phyloP scores from a whole-genome alignment of 176 grass and related monocot genomes.

The Saccharum spontaneum region DNA sequence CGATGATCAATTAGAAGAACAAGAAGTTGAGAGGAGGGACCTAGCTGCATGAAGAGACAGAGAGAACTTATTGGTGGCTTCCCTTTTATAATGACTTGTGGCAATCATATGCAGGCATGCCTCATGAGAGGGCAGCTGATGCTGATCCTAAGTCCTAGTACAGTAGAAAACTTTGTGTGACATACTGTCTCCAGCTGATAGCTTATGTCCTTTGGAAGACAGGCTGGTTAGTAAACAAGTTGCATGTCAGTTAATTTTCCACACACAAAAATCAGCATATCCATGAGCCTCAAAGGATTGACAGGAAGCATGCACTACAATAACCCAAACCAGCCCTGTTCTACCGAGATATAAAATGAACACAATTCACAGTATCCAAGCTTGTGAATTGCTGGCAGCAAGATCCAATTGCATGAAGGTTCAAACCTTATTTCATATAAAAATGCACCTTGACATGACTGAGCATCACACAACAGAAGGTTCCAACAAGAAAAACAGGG shows the following conservation, averaged over 20 bases:
- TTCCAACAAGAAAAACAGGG: not conserved
- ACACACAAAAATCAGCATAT: not conserved
- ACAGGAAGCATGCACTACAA: not conserved
- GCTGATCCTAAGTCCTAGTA: conserved; percentile 16
- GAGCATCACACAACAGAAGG: too few species aligned
- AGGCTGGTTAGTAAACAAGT: not conserved
- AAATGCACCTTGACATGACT: too few species aligned
- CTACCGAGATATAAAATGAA: not conserved
- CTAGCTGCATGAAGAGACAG: conserved; percentile 40
- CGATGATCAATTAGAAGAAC: not conserved
- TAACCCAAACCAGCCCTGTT: not conserved
- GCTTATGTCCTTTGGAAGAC: not conserved
- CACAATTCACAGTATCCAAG: too few species aligned
- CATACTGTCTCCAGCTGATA: not conserved
- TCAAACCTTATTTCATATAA: too few species aligned
- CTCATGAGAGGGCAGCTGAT: conserved; percentile 31
- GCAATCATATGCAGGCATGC: conserved; percentile 54
- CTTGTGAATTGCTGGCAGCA: too few species aligned
- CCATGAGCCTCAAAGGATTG: not conserved
- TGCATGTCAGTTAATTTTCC: not conserved
- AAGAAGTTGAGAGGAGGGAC: not conserved
- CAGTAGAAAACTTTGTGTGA: not conserved
- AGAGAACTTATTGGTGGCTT: conserved; percentile 39
- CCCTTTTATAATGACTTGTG: conserved; percentile 59
- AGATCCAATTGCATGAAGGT: too few species aligned